Conservation (phyloP, 192 early-diverging fungal species). For the Nowakowskiella sp. region DNA sequence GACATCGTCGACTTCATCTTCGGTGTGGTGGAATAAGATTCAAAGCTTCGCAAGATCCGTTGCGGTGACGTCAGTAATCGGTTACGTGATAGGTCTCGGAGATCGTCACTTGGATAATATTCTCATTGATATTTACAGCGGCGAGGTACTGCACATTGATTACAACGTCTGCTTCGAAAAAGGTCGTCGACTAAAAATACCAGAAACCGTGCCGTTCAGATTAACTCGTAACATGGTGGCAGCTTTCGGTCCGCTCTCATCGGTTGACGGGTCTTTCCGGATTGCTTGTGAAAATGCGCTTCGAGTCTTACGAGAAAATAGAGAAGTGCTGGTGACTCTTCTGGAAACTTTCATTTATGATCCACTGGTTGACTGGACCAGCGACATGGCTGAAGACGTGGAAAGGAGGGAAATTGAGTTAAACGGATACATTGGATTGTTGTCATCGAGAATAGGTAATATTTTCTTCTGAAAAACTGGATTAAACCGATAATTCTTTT, state of each 20-base stretch:
- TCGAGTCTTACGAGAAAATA: constrained; percentile 25
- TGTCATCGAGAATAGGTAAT: constrained; percentile 33
- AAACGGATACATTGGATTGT: constrained; percentile 35
- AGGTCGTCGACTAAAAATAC: constrained; percentile 50
- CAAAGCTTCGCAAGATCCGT: constrained; percentile 36
- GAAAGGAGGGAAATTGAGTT: constrained; percentile 22
- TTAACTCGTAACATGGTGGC: constrained; percentile 45
- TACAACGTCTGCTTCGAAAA: constrained; percentile 72
- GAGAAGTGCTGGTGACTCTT: constrained; percentile 38
- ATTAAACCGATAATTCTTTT: background rate
- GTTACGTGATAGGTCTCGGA: constrained; percentile 59
- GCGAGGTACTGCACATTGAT: constrained; percentile 63
- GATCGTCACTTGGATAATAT: constrained; percentile 74
- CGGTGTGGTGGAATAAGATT: constrained; percentile 31
- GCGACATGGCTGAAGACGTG: constrained; percentile 12
- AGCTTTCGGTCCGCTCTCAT: constrained; percentile 31
- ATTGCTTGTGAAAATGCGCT: constrained; percentile 29
- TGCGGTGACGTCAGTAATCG: constrained; percentile 55
- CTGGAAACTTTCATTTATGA: constrained; percentile 50
- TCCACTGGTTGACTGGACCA: constrained; percentile 48
- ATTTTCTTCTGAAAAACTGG: too few relatives aligned
- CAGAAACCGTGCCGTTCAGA: constrained; percentile 71
- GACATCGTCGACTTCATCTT: constrained; percentile 32
- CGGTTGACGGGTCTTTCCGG: constrained; percentile 36
- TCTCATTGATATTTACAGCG: constrained; percentile 37